Base-by-base conservation (phyloP, 2,329 filamentous ascomycete genomes). In the Stagonosporopsis tanaceti region DNA sequence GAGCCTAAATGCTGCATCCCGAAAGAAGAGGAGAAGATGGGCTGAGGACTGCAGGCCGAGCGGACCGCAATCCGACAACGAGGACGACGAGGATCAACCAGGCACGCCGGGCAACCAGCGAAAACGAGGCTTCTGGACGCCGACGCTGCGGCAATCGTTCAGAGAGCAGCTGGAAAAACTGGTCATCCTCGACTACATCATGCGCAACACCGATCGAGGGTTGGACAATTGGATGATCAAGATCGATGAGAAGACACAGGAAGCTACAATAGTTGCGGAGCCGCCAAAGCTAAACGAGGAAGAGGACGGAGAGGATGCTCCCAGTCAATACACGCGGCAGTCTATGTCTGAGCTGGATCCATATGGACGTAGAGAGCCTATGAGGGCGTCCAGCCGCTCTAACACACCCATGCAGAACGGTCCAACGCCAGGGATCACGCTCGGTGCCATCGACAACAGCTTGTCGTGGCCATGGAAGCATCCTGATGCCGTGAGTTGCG, bases 141-240 rank as follows among this genome's bases (percentile, higher is more conserved):
- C 96, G 48, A 80, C 83, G 6, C 78, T 99, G 42, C 96, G 98
- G 73, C 92, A 96, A 75, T 90, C 92, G 0, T 97, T 99, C 74
- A 84, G 95, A 35, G 95, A 99, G 76, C 91, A 98, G 78, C 83
- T 99, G 45, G 95, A 99, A 79, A 98, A 97, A 77, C 82, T 99
- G 7, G 96, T 99, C 22, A 96, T 99, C 69, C 78, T 99, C 64
- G 95, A 99, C 78, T 99, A 99, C 75, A 96, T 99, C 62, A 99
- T 99, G 95, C 87, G 95, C 56, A 99, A 99, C 73, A 99, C 95
- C 1, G 95, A 99, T 75, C 87, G 95, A 78, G 95, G 95, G 1
- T 82, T 97, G 54, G 95, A 99, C 75, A 99, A 99, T 69, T 99
- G 95, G 95, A 99, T 99, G 95, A 93, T 99, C 73, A 95, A 92